Evolutionary conservation across 139 green algal genomes (phyloP), one percentile per base, ranked within the genome.

Genomic region (Nannochloris sp.): DNA sequence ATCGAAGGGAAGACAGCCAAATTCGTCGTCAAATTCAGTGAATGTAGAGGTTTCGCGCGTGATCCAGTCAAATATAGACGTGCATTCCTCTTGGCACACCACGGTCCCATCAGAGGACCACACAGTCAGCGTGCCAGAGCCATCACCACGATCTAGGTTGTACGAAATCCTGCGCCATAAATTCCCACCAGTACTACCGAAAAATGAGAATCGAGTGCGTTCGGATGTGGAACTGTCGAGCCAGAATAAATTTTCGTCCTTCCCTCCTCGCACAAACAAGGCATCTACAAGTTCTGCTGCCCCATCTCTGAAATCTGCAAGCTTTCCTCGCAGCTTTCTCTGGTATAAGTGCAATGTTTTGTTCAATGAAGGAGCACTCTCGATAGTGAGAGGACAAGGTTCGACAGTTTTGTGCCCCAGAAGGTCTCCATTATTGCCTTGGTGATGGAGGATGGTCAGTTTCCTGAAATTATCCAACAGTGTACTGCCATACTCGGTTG

Each of bases 381-480:
- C n/a, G 10, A 61, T 48, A 8, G 44, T 0, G 10, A 49, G 62
- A 15, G 16, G 10, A 63, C 23, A 31, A 36, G n/a, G 62, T 12
- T 11, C 7, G n/a, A 18, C 12, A 54, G n/a, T 54, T 18, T 54
- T 23, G 46, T 19, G 46, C 18, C 18, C 46, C 46, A 25, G 9
- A 11, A 54, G 7, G 10, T 12, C n/a, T 54, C 46, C 15, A 18
- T 18, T 24, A 18, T 54, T 54, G 18, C 46, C n/a, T n/a, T 54
- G 18, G 10, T 9, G 16, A 21, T 53, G 46, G 16, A 21, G n/a
- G 6, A 55, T 40, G 16, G 85, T 79, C 18, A 97, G 48, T 51
- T 81, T 65, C 4, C 60, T 46, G 68, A 98, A 98, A 78, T 98
- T 98, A 11, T 40, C 44, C 31, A 96, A 60, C 24, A 98, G 69